Percentiles rank a stretch among this genome's conserved stretches.
These are phyloP conservation scores for Chamaenerion angustifolium DNA, from an alignment of 345 rosid species.

Conservation along the genomic window DNA sequence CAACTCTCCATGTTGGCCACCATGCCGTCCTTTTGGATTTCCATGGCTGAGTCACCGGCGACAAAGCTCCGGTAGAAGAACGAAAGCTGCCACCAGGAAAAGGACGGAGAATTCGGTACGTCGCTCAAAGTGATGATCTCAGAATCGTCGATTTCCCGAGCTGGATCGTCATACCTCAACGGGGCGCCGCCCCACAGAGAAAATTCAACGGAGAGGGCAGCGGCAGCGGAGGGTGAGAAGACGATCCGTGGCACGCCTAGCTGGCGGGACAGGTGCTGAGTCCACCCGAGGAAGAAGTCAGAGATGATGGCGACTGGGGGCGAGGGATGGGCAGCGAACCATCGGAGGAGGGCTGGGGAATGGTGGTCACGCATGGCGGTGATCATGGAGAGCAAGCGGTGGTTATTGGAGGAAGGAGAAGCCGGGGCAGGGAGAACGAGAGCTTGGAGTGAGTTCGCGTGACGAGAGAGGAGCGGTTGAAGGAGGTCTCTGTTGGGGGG, in stretches of 20 bases:
- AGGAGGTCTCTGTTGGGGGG: conserved; percentile 28
- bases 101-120: conserved; percentile 31
- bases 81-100: conserved; percentile 26
- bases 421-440: conserved; percentile 19
- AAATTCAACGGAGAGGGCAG: conserved; percentile 14
- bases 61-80: conserved; percentile 6
- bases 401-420: neutral
- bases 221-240: conserved; percentile 47
- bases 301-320: conserved; percentile 49
- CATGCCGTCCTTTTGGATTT: conserved; percentile 17
- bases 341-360: conserved; percentile 21
- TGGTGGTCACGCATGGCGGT: conserved; percentile 23
- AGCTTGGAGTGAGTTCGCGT: conserved; percentile 14
- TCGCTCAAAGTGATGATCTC: conserved; percentile 7
- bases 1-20: conserved; percentile 25
- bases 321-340: conserved; percentile 28
- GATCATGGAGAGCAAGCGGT: conserved; percentile 7
- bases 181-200: conserved; percentile 13
- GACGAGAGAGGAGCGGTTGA: conserved; percentile 21
- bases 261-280: conserved; percentile 27
- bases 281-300: conserved; percentile 67
- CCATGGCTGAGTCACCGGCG: conserved; percentile 25
- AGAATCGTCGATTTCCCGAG: neutral
- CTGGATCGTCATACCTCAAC: conserved; percentile 11
- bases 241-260: conserved; percentile 30